Conservation (phyloP, 129 eudicot species). For the Gnaphalium uliginosum region DNA sequence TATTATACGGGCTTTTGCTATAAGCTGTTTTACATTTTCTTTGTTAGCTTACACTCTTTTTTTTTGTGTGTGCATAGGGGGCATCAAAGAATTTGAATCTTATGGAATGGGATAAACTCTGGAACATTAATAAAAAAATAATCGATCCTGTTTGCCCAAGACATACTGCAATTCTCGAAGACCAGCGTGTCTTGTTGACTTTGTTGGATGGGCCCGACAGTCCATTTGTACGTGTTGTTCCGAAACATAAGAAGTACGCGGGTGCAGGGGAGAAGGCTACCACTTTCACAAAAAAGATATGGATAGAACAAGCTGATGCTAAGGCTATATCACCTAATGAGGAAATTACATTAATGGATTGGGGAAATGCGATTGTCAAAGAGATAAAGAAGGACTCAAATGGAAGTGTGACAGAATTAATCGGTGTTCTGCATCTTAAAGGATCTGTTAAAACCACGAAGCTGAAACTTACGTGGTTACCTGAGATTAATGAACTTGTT, state of each 20-base stretch:
- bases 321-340: neutral
- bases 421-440: neutral
- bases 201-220: neutral
- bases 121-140: neutral
- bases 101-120: constrained; percentile 8
- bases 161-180: neutral
- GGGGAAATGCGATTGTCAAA: neutral
- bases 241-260: neutral
- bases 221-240: neutral
- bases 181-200: neutral
- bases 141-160: neutral
- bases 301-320: neutral
- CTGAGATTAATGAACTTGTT: constrained; percentile 1
- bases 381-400: neutral
- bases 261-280: constrained; percentile 9
- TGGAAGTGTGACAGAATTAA: neutral
- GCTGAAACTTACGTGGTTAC: neutral
- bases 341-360: neutral
- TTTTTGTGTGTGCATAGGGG: neutral
- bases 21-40: neutral
- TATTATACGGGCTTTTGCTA: too few relatives aligned
- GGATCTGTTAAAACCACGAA: neutral
- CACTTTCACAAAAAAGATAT: neutral
- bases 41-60: neutral
- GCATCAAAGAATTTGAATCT: neutral